Percentiles rank a stretch among this genome's conserved stretches.
Conservation (phyloP, 352 stramenopile genomes). For the Globisporangium carolinianum region DNA sequence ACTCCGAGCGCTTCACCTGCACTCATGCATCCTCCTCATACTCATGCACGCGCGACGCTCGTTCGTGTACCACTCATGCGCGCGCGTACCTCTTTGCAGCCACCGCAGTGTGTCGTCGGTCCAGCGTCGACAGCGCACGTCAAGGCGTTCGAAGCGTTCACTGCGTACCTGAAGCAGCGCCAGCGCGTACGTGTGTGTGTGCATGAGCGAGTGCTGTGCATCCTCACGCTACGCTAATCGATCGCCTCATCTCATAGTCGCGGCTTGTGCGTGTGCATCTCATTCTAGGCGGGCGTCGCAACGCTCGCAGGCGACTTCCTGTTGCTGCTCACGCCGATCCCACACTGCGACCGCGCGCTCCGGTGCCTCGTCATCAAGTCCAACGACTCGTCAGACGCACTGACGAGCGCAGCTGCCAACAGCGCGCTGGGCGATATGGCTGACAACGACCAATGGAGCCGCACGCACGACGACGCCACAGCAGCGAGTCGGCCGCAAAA, state of each 20-base stretch:
- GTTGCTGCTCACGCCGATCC: conserved; percentile 47
- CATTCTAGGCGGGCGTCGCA: conserved; percentile 45
- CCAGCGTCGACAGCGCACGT: conserved; percentile 18
- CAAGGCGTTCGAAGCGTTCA: conserved; percentile 36
- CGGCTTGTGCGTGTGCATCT: not conserved
- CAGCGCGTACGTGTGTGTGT: conserved; percentile 49
- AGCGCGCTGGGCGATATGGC: too few species aligned
- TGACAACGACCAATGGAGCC: not conserved
- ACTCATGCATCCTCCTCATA: not conserved
- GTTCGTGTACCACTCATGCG: not conserved
- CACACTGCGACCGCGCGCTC: conserved; percentile 26
- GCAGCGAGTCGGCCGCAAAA: conserved; percentile 2
- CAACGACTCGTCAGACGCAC: conserved; percentile 9
- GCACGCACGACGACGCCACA: not conserved
- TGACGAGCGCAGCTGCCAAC: not conserved
- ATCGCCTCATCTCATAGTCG: not conserved
- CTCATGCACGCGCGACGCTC: not conserved
- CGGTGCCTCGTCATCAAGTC: conserved; percentile 52
- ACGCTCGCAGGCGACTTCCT: conserved; percentile 33
- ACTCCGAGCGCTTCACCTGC: too few species aligned
- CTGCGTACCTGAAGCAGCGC: conserved; percentile 40
- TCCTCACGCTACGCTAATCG: not conserved
- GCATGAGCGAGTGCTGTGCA: conserved; percentile 24
- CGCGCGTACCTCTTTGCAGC: conserved; percentile 19
- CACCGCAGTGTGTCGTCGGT: conserved; percentile 39